phyloP scores from a whole-genome alignment of 176 grass and related monocot species.

The Ensete ventricosum region DNA sequence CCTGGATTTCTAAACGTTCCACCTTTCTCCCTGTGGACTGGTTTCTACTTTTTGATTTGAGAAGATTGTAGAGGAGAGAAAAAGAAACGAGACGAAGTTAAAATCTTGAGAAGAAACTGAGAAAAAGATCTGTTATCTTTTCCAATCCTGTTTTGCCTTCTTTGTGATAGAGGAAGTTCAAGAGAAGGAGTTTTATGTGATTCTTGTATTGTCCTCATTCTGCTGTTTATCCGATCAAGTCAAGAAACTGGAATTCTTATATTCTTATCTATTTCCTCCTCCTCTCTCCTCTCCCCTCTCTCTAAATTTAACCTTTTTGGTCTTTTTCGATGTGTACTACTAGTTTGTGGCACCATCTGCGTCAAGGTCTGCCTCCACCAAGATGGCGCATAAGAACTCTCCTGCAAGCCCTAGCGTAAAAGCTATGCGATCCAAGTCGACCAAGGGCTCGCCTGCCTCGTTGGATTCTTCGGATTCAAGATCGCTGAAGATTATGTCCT shows the following conservation, averaged over 20 bases:
- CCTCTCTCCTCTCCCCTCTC: not conserved
- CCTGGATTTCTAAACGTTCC: conserved; percentile 31
- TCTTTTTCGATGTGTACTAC: not conserved
- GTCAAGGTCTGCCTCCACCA: conserved; percentile 37
- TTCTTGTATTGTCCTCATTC: not conserved
- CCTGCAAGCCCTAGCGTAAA: conserved; percentile 10
- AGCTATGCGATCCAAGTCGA: conserved; percentile 20
- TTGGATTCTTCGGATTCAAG: conserved; percentile 20
- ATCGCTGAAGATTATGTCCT: conserved; percentile 11
- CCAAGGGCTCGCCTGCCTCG: conserved; percentile 23
- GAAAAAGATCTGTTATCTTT: not conserved
- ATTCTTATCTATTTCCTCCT: not conserved
- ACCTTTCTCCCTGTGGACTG: not conserved
- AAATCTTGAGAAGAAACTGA: too few relatives aligned
- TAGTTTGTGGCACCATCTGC: not conserved
- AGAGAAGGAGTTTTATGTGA: not conserved
- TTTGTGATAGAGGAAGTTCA: too few relatives aligned
- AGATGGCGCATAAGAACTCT: conserved; percentile 31
- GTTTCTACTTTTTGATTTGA: not conserved
- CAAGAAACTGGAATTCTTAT: not conserved
- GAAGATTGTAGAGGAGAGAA: too few relatives aligned
- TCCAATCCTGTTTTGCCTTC: not conserved
- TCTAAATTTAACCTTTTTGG: not conserved
- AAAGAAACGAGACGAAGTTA: too few relatives aligned
- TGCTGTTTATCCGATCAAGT: not conserved